These are phyloP conservation scores for Claviceps lovelessii DNA, from an alignment of 2,329 filamentous ascomycete species.

Conservation along the genomic window DNA sequence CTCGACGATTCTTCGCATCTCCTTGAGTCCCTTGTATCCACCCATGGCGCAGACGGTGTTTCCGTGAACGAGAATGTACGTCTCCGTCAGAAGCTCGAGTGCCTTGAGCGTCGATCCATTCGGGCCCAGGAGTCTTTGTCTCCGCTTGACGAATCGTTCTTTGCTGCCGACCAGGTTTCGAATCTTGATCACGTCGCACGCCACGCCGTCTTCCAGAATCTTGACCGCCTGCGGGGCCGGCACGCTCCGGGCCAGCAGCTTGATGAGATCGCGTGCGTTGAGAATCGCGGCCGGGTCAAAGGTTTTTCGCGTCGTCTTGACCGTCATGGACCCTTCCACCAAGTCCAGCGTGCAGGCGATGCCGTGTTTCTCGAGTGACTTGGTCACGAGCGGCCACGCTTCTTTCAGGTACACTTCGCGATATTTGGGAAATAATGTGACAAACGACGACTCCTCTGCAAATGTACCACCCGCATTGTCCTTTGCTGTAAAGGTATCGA, in stretches of 20 bases:
- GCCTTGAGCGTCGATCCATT: conserved; percentile 89
- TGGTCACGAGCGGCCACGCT: conserved; percentile 83
- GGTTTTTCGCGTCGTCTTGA: conserved; percentile 85
- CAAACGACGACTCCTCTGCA: conserved; percentile 83
- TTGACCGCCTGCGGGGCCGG: conserved; percentile 87
- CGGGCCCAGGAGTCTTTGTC: conserved; percentile 83
- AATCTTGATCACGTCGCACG: conserved; percentile 94
- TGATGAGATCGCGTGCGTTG: conserved; percentile 88
- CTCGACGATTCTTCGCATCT: conserved; percentile 75
- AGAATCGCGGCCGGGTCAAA: conserved; percentile 86
- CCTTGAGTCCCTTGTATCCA: conserved; percentile 82
- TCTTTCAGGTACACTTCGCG: conserved; percentile 87
- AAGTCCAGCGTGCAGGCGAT: conserved; percentile 88
- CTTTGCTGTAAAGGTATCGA: conserved; percentile 70
- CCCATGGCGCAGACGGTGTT: conserved; percentile 93
- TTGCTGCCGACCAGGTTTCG: conserved; percentile 81
- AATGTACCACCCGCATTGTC: conserved; percentile 81
- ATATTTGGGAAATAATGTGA: conserved; percentile 84
- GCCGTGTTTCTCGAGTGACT: conserved; percentile 70
- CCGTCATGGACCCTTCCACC: conserved; percentile 90
- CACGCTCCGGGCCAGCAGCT: conserved; percentile 78
- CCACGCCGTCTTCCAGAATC: conserved; percentile 82
- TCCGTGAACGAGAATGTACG: conserved; percentile 89
- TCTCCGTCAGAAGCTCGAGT: conserved; percentile 77
- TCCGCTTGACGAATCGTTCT: conserved; percentile 85